These are phyloP conservation scores for Mycena indigotica DNA, from an alignment of 768 basidiomycete species.

Conservation along the genomic window DNA sequence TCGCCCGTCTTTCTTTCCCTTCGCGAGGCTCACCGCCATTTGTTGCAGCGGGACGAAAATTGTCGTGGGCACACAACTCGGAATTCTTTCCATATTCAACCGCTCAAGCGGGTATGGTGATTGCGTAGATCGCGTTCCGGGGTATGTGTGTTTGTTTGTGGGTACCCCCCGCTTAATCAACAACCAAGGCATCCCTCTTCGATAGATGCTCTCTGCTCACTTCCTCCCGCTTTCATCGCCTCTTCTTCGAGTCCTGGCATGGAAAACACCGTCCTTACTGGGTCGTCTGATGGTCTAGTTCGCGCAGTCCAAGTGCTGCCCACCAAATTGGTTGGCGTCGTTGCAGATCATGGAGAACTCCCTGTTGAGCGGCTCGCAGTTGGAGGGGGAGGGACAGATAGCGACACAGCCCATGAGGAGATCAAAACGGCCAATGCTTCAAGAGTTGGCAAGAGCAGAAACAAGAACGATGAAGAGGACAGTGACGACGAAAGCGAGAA, in stretches of 20 bases:
- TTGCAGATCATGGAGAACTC: constrained; percentile 90
- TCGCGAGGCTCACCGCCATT: constrained; percentile 17
- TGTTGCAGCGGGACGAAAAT: constrained; percentile 67
- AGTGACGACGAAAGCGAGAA: constrained; percentile 25
- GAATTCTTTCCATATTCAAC: constrained; percentile 89
- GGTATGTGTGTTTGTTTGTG: constrained; percentile 46
- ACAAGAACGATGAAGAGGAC: constrained; percentile 8
- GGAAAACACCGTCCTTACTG: constrained; percentile 75
- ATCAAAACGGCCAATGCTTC: constrained; percentile 25
- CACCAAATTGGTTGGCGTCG: constrained; percentile 85
- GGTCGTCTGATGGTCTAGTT: constrained; percentile 89
- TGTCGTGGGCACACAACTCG: constrained; percentile 87
- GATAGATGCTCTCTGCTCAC: constrained; percentile 79
- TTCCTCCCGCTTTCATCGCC: constrained; percentile 43
- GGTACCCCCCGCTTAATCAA: constrained; percentile 14
- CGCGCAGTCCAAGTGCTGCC: constrained; percentile 87
- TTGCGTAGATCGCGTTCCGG: constrained; percentile 87
- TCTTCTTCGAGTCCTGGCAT: constrained; percentile 54
- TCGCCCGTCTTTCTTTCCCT: constrained; percentile 21
- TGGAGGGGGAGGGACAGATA: constrained; percentile 40
- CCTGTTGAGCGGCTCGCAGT: constrained; percentile 87
- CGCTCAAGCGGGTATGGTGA: constrained; percentile 86
- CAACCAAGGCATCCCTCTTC: constrained; percentile 80
- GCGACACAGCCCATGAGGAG: constrained; percentile 33
- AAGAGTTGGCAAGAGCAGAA: constrained; percentile 5